Evolutionary conservation across 495 filamentous ascomycete genomes (phyloP).

Genomic region (Aspergillus campestris): DNA sequence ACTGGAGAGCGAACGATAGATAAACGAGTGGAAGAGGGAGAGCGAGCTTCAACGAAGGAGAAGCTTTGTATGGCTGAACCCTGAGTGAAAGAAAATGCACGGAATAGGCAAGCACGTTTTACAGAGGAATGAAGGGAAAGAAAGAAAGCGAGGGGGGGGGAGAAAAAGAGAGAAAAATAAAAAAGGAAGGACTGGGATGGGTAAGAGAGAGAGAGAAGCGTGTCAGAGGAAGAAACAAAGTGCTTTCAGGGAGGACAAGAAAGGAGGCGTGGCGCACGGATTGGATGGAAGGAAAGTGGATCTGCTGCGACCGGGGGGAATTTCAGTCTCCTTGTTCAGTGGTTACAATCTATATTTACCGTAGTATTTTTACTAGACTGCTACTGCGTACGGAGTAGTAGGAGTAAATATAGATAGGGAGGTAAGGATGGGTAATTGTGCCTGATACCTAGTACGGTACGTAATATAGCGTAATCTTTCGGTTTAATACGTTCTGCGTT

Average conservation of each 20-base stretch:
- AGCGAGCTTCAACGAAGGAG: constrained; percentile 22
- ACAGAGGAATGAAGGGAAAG: constrained; percentile 29
- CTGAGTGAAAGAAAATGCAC: constrained; percentile 25
- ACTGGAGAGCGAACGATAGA: constrained; percentile 7
- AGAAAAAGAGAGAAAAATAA: constrained; percentile 25
- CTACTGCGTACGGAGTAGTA: too few relatives aligned
- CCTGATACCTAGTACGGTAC: too few relatives aligned
- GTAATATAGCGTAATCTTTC: too few relatives aligned
- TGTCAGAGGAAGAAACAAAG: constrained; percentile 13
- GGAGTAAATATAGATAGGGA: too few relatives aligned
- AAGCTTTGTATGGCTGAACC: constrained; percentile 14
- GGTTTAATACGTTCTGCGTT: too few relatives aligned
- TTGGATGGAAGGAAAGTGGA: constrained; percentile 6
- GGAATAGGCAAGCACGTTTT: constrained; percentile 39
- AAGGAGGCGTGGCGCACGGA: constrained; percentile 34
- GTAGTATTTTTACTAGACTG: too few relatives aligned
- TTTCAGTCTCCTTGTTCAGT: constrained; percentile 7
- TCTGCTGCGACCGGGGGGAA: constrained; percentile 7
- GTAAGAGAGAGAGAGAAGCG: constrained; percentile 18
- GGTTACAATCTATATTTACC: too few relatives aligned
- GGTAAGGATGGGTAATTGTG: too few relatives aligned
- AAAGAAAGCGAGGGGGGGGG: too few relatives aligned
- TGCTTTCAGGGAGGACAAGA: constrained; percentile 21
- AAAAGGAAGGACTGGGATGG: constrained; percentile 19
- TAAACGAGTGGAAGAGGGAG: constrained; percentile 20